These are phyloP conservation scores for Alnus glutinosa DNA, from an alignment of 306 rosid species.

Conservation along the genomic window DNA sequence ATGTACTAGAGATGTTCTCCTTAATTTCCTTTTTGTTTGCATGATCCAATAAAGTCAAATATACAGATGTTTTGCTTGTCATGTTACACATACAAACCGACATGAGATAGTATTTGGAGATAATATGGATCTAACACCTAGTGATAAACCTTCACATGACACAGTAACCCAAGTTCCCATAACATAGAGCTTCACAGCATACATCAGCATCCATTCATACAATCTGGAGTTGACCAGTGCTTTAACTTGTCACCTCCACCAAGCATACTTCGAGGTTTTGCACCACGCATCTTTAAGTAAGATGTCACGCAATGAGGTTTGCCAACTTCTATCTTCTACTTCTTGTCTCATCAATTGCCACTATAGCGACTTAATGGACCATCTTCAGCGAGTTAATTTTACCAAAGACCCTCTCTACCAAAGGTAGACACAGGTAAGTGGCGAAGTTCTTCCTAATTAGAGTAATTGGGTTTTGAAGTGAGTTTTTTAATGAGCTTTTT, in stretches of 20 bases:
- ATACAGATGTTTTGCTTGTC: background rate
- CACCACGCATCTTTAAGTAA: background rate
- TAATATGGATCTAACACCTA: background rate
- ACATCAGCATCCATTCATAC: background rate
- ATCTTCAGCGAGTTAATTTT: background rate
- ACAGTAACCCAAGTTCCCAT: background rate
- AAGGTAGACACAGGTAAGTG: background rate
- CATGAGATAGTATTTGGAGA: slow-evolving; percentile 3
- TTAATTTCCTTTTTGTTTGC: background rate
- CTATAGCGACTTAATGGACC: background rate
- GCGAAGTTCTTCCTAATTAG: background rate
- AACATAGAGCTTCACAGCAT: background rate
- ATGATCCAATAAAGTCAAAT: background rate
- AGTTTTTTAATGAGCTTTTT: too few relatives aligned
- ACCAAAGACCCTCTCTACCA: background rate
- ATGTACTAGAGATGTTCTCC: background rate
- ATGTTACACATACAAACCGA: background rate
- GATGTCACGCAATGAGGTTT: background rate
- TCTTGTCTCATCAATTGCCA: background rate
- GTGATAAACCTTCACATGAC: background rate
- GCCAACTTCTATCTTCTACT: background rate
- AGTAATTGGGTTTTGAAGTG: background rate
- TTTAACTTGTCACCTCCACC: background rate
- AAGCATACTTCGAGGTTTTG: background rate
- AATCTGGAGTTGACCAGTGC: background rate